Evolutionary conservation across 441 rosid species (phyloP).

Genomic region (Brassica balearica): DNA sequence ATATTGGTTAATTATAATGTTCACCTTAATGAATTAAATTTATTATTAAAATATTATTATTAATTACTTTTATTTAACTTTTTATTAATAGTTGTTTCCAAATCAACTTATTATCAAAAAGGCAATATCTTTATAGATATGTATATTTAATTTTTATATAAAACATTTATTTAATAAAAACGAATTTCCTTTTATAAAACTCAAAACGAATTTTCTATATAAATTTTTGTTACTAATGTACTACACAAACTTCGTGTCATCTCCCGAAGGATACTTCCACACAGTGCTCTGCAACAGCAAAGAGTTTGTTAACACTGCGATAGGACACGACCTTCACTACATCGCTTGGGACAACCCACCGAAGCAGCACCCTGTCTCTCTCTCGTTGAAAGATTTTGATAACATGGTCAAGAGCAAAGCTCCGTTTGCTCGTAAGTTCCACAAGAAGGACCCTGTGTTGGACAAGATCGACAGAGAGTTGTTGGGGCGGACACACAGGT

Average conservation of each 20-base stretch:
- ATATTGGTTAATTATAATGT: too few species aligned
- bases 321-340: conserved; percentile 22
- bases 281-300: conserved; percentile 25
- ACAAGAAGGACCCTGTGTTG: conserved; percentile 51
- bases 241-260: conserved; percentile 13
- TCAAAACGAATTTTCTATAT: too few species aligned
- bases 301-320: conserved; percentile 6
- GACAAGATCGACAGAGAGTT: conserved; percentile 91
- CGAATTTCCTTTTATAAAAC: too few species aligned
- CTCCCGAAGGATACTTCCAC: conserved; percentile 22
- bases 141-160: too few species aligned
- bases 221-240: conserved; percentile 1
- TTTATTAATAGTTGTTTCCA: too few species aligned
- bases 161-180: too few species aligned
- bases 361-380: conserved; percentile 14
- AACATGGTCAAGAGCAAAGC: conserved; percentile 20
- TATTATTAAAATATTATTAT: too few species aligned
- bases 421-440: conserved; percentile 19
- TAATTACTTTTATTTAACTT: too few species aligned
- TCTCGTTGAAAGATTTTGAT: conserved; percentile 5
- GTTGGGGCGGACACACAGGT: conserved; percentile 65
- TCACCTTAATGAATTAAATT: too few species aligned
- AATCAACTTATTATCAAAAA: too few species aligned
- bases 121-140: too few species aligned
- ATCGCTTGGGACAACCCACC: conserved; percentile 22